Evolutionary conservation across 2,329 filamentous ascomycete species (phyloP).

Genomic region (Sarocladiaceae sp.): DNA sequence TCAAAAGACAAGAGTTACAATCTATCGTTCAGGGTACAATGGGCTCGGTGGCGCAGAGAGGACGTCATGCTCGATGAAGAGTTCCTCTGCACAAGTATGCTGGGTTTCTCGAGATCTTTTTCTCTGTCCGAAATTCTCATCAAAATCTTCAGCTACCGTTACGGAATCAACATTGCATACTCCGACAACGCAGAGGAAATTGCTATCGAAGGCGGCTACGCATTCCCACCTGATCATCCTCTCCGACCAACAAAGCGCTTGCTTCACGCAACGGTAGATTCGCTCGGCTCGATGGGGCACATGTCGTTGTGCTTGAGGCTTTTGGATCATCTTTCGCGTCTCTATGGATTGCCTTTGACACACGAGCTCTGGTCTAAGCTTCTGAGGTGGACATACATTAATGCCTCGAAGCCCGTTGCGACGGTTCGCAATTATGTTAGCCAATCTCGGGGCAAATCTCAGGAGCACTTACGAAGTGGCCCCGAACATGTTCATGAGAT

Average conservation of each 20-base stretch:
- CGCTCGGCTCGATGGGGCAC: constrained; percentile 62
- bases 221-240: constrained; percentile 40
- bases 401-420: constrained; percentile 34
- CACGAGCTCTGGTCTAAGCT: constrained; percentile 60
- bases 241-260: constrained; percentile 54
- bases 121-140: constrained; percentile 27
- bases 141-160: constrained; percentile 27
- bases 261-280: constrained; percentile 63
- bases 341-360: constrained; percentile 55
- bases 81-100: constrained; percentile 35
- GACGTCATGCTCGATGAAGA: constrained; percentile 30
- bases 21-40: constrained; percentile 21
- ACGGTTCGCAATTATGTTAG: constrained; percentile 24
- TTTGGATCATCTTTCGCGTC: constrained; percentile 57
- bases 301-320: constrained; percentile 54
- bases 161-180: constrained; percentile 19
- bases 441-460: too few species aligned
- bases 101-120: constrained; percentile 36
- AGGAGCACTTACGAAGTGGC: not conserved
- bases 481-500: constrained; percentile 29
- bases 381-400: constrained; percentile 62
- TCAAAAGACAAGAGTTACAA: too few species aligned
- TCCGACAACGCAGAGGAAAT: constrained; percentile 16
- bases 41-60: constrained; percentile 15
- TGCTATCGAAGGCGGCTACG: constrained; percentile 28